A percentile compares a stretch with the other conserved stretches of the same genome.
These are phyloP conservation scores for Limnanthes douglasii DNA, from an alignment of 345 rosid genomes.

Conservation along the genomic window DNA sequence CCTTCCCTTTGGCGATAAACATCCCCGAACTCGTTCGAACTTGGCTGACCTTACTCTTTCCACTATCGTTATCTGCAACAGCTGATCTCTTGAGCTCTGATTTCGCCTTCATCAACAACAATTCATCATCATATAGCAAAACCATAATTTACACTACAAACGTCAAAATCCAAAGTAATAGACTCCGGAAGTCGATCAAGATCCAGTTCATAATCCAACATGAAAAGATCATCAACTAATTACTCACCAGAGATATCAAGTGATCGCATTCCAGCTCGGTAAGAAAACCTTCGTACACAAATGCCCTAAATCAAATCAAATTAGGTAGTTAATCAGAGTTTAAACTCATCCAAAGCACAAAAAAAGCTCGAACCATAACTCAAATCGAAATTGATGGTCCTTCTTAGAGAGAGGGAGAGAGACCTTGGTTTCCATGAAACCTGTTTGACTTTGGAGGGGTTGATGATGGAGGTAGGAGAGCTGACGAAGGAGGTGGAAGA, in stretches of 20 bases:
- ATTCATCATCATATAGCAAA: slow-evolving; percentile 3
- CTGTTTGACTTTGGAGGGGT: slow-evolving; percentile 79
- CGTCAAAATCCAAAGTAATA: too few relatives aligned
- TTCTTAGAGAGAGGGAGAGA: background rate
- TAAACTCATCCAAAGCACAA: slow-evolving; percentile 6
- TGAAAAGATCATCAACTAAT: background rate
- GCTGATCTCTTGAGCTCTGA: slow-evolving; percentile 87
- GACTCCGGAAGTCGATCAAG: background rate
- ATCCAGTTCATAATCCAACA: slow-evolving; percentile 3
- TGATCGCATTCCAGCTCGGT: slow-evolving; percentile 95
- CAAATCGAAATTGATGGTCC: too few relatives aligned
- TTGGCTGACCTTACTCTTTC: slow-evolving; percentile 70
- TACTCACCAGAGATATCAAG: slow-evolving; percentile 71
- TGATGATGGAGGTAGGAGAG: slow-evolving; percentile 49
- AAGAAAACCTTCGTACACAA: slow-evolving; percentile 79
- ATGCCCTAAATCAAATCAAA: slow-evolving; percentile 38
- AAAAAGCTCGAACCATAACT: background rate
- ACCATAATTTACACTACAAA: background rate
- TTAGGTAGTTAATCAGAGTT: background rate
- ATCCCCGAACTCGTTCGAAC: slow-evolving; percentile 96
- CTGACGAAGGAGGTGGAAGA: slow-evolving; percentile 24
- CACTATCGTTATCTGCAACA: slow-evolving; percentile 78
- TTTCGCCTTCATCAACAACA: slow-evolving; percentile 38
- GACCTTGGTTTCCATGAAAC: slow-evolving; percentile 83
- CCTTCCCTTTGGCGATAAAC: slow-evolving; percentile 86